Conservation (phyloP, 31 red algal species). For the Bonnemaisonia californica region DNA sequence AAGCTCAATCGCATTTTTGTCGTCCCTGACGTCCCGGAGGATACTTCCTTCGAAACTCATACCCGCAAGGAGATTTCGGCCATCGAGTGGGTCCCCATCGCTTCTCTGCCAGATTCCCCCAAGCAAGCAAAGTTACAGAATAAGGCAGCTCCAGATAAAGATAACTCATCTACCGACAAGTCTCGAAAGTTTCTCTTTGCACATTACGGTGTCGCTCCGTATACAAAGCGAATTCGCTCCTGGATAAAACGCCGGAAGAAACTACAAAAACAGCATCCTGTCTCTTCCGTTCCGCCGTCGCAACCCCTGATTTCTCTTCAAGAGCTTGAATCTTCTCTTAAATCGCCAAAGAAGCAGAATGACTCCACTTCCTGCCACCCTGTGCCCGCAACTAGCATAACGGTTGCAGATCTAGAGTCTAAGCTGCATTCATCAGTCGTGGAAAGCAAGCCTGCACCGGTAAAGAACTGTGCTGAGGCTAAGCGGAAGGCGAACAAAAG, state of each 20-base stretch:
- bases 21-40: slow-evolving; percentile 81
- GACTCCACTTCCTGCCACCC: no score
- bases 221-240: slow-evolving; percentile 29
- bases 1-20: slow-evolving; percentile 74
- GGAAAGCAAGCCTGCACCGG: neutral
- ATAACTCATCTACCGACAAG: slow-evolving; percentile 8
- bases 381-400: no score
- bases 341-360: neutral
- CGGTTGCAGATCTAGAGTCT: neutral
- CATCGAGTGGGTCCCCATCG: slow-evolving; percentile 80
- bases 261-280: neutral
- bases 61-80: slow-evolving; percentile 96
- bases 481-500: neutral
- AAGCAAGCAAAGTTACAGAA: slow-evolving; percentile 30
- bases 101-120: slow-evolving; percentile 62
- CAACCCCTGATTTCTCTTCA: neutral
- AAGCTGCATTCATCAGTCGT: neutral
- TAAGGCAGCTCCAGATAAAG: neutral
- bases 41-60: slow-evolving; percentile 67
- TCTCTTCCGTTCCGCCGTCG: neutral
- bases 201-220: slow-evolving; percentile 29
- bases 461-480: neutral
- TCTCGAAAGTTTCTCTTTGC: slow-evolving; percentile 20
- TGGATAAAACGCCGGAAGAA: slow-evolving; percentile 16
- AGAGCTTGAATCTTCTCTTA: neutral